Base-by-base conservation (phyloP, 495 filamentous ascomycete genomes). In the Xylaria nigripes region DNA sequence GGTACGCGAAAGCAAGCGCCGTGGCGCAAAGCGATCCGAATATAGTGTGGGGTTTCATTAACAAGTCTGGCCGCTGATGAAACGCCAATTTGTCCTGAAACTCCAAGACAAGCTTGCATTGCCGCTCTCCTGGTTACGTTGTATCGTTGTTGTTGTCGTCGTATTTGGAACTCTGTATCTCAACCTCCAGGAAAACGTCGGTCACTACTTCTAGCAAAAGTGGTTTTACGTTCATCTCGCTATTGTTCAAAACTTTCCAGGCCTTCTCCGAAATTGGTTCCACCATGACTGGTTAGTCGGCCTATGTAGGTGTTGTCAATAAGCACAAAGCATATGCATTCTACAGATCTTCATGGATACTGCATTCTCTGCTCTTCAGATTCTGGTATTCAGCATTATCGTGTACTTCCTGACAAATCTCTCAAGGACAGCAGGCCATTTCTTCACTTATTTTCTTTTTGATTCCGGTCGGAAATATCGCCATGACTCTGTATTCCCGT, bases 351-450 rank as follows among this genome's bases (percentile, higher is more conserved):
- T 84, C 3, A 83, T 91, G n/a, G 87, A 91, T 59, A 75, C 87
- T 44, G 76, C 81, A 0, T 90, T 90, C 62, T 74, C 85, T 0
- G 72, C 83, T 6, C 71, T 76, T 2, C 78, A 84, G 51, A 87
- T 90, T 40, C 55, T 89, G 22, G 69, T 88, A 7, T 91, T 91
- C 61, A 76, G 74, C 51, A 73, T 89, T 42, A 86, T 90, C 30
- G 83, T 89, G 36, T 92, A 92, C 68, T 92, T 90, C 68, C 87
- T 90, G 83, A 81, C 78, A 15, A 81, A 79, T 12, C 74, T 92
- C 3, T 77, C 74, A 10, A 74, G 79, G 13, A 77, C 82, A 47
- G 81, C 83, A 10, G 86, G 86, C 0, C 80, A 84, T 10, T 92
- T 92, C 69, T 91, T 90, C 70, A 86, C 71, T n/a, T 92, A n/a